A percentile compares a stretch with the other conserved stretches of the same genome.
phyloP scores from a whole-genome alignment of 768 basidiomycete genomes.

The Vararia minispora region DNA sequence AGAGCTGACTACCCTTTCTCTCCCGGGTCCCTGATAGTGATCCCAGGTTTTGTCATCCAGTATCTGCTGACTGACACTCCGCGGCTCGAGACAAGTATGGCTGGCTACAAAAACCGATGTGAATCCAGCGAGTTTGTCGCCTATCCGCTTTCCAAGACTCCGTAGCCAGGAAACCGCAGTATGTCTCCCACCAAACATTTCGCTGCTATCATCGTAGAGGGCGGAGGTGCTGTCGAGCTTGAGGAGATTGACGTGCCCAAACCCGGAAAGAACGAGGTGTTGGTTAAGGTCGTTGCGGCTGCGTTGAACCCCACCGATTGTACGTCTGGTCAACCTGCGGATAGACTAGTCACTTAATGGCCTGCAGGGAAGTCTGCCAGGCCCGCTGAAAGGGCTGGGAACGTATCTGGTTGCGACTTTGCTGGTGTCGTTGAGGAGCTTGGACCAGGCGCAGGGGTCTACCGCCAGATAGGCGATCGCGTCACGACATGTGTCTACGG shows the following conservation, averaged over 20 bases:
- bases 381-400: slow-evolving; percentile 8
- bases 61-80: too few species aligned
- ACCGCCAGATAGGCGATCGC: slow-evolving; percentile 16
- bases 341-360: too few species aligned
- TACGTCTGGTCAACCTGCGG: too few species aligned
- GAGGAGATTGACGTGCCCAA: slow-evolving; percentile 6
- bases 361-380: slow-evolving; percentile 4
- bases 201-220: slow-evolving; percentile 1
- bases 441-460: slow-evolving; percentile 12
- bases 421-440: slow-evolving; percentile 17
- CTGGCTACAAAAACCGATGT: too few species aligned
- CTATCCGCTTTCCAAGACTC: too few species aligned
- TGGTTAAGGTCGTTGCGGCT: slow-evolving; percentile 21
- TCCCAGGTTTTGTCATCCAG: too few species aligned
- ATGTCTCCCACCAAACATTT: slow-evolving; percentile 6
- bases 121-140: too few species aligned
- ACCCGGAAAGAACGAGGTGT: slow-evolving; percentile 7
- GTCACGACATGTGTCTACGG: slow-evolving; percentile 19
- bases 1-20: too few species aligned
- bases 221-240: slow-evolving; percentile 6
- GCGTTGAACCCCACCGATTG: slow-evolving; percentile 19
- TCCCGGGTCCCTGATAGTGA: too few species aligned
- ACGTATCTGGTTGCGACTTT: slow-evolving; percentile 18
- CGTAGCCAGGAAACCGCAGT: too few species aligned
- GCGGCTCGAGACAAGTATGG: too few species aligned